Conservation (phyloP, 352 stramenopile species). For the Globisporangium viniferum region DNA sequence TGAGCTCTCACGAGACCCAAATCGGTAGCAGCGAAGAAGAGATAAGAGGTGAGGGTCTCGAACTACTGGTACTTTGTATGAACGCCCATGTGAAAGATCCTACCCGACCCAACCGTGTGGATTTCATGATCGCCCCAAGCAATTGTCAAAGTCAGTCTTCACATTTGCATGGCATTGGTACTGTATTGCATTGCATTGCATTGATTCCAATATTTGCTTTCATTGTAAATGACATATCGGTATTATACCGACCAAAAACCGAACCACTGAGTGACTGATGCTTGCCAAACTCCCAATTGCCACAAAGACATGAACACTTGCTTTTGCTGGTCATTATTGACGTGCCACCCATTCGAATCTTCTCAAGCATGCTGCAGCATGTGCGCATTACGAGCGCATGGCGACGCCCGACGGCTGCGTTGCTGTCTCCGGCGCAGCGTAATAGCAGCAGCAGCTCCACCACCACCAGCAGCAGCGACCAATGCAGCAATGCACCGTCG, state of each 20-base stretch:
- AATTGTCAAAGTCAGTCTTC: no score
- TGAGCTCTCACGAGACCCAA: no score
- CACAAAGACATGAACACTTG: background rate
- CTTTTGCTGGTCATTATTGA: conserved; percentile 2
- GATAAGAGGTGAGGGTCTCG: no score
- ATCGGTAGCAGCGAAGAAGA: no score
- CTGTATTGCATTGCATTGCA: background rate
- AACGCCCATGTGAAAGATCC: no score
- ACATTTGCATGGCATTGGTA: background rate
- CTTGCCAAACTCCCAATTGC: background rate
- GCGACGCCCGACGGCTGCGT: background rate
- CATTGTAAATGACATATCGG: background rate
- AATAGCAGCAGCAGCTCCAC: background rate
- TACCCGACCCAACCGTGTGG: no score
- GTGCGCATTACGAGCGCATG: background rate
- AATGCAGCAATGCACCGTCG: background rate
- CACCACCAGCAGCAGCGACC: background rate
- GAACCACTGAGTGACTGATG: background rate
- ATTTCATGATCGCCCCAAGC: no score
- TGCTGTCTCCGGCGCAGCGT: background rate
- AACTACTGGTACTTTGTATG: no score
- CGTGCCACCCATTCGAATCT: background rate
- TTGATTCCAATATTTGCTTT: background rate
- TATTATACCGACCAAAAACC: background rate
- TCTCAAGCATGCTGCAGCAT: background rate